Conservation (phyloP, 2,329 filamentous ascomycete genomes). For the Aureobasidium sp. region DNA sequence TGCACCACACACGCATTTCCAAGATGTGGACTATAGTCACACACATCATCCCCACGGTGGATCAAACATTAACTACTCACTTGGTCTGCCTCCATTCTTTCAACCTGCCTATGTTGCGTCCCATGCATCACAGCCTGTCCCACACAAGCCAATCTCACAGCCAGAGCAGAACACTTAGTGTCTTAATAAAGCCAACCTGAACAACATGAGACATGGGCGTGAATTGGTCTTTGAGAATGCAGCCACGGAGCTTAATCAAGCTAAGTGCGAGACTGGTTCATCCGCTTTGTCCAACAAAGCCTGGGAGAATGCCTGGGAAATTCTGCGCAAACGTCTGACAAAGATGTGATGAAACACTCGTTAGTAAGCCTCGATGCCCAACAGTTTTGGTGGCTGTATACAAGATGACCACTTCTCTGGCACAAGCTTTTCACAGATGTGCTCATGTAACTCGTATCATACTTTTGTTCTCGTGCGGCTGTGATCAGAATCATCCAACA, state of each 20-base stretch:
- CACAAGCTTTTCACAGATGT: background rate
- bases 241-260: background rate
- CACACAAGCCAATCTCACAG: background rate
- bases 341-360: background rate
- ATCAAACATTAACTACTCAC: background rate
- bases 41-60: background rate
- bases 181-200: background rate
- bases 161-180: background rate
- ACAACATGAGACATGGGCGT: conserved; percentile 2
- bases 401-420: background rate
- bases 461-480: background rate
- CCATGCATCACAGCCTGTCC: background rate
- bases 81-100: no score
- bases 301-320: conserved; percentile 2
- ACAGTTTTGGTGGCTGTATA: background rate
- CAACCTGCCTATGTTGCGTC: background rate
- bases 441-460: background rate
- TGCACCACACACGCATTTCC: background rate
- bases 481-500: no score
- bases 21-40: background rate
- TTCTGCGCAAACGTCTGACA: background rate
- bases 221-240: background rate
- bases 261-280: background rate
- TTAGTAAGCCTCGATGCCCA: no score
- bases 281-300: background rate